Evolutionary conservation across 129 eudicot species (phyloP), one percentile per base, ranked within the genome.

Genomic region (Chrysanthemum seticuspe): DNA sequence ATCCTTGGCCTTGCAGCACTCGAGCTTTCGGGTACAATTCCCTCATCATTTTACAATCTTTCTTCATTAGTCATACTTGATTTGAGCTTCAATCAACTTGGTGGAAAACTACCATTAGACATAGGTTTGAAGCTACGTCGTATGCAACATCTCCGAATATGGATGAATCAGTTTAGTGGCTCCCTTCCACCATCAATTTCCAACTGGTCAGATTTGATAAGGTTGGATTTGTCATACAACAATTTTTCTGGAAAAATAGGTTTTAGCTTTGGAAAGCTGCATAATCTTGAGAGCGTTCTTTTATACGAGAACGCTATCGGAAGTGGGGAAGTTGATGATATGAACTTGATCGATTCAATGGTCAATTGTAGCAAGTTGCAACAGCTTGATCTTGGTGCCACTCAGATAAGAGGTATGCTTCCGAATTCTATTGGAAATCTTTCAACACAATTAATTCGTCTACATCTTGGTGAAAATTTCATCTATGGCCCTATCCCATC

Each of bases 371-470:
- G 84, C 14, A 70, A 62, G 1, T 64, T 79, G 0, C 73, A 67
- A 2, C 16, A 79, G n/a, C 36, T 11, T 40, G 45, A 66, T 70
- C 53, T 65, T 12, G 12, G 0, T 2, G 47, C 47, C 47, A 83
- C 75, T 61, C 78, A 69, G n/a, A 71, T 83, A 29, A 71, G 59
- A 36, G 84, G 84, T 8, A 75, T 23, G 11, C 53, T 79, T 70
- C 81, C 87, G 52, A 54, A 44, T 74, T 78, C 87, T 12, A 0
- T 79, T 48, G 68, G 76, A 15, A 71, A 83, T 59, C 81, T 83
- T 13, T 79, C 87, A 70, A 65, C 78, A 59, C 52, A 71, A 57
- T 29, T 76, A 9, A 27, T 40, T 13, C 4, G 45, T 62, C 52
- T 84, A 16, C 3, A 27, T 45, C 67, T 78, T 0, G 13, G 53